Evolutionary conservation across 2,329 filamentous ascomycete species (phyloP).

Genomic region (Xylogone sp.): DNA sequence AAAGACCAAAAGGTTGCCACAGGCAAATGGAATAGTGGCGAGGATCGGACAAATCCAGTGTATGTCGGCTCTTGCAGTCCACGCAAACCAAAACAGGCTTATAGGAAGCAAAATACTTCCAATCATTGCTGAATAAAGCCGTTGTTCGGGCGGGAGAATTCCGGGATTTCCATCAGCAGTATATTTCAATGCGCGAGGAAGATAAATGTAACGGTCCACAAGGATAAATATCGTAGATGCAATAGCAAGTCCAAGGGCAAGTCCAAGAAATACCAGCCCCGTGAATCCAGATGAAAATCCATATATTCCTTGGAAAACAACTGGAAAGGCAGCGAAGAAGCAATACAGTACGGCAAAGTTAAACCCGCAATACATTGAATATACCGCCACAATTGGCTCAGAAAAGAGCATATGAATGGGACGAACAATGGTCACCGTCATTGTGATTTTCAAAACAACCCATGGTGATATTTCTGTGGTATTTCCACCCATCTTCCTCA

Average conservation of each 20-base stretch:
- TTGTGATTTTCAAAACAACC: slow-evolving; percentile 5
- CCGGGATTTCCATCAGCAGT: not conserved
- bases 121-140: slow-evolving; percentile 54
- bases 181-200: slow-evolving; percentile 1
- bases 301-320: slow-evolving; percentile 41
- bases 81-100: slow-evolving; percentile 53
- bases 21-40: slow-evolving; percentile 35
- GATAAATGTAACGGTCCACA: slow-evolving; percentile 39
- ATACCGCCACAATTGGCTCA: slow-evolving; percentile 59
- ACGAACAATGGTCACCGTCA: slow-evolving; percentile 12
- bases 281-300: slow-evolving; percentile 30
- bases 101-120: slow-evolving; percentile 46
- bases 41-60: slow-evolving; percentile 39
- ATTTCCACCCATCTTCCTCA: not conserved
- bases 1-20: slow-evolving; percentile 35
- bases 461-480: slow-evolving; percentile 4
- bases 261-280: slow-evolving; percentile 13
- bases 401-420: slow-evolving; percentile 56
- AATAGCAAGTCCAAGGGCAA: slow-evolving; percentile 8
- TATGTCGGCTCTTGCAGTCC: slow-evolving; percentile 43
- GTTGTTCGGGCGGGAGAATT: slow-evolving; percentile 43
- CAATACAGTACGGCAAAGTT: slow-evolving; percentile 49
- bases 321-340: slow-evolving; percentile 49
- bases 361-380: slow-evolving; percentile 46
- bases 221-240: slow-evolving; percentile 29